phyloP scores from a whole-genome alignment of 2,329 filamentous ascomycete species.

The Cytospora piceicola region DNA sequence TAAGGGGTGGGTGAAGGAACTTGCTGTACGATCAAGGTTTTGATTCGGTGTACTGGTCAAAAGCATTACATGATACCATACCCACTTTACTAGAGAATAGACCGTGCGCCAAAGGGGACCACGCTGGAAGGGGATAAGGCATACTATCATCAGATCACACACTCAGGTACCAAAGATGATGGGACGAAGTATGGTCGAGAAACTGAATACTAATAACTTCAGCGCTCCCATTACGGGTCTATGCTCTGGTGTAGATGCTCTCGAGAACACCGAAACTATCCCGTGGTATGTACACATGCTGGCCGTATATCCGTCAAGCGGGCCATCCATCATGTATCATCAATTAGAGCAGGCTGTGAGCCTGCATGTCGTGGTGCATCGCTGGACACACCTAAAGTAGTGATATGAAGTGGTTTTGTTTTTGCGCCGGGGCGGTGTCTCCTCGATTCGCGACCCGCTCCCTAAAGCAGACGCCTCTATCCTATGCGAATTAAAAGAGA shows the following conservation, averaged over 20 bases:
- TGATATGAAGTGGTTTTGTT: conserved; percentile 5
- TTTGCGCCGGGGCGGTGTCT: conserved; percentile 37
- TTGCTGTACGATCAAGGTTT: neutral
- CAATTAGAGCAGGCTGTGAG: conserved; percentile 34
- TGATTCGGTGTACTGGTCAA: neutral
- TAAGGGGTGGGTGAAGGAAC: no score
- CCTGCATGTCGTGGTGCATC: conserved; percentile 25
- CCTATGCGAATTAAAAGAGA: conserved; percentile 25
- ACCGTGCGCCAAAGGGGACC: neutral
- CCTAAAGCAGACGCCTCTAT: conserved; percentile 38
- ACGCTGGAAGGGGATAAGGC: neutral
- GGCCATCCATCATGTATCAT: conserved; percentile 24
- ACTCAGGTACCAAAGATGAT: neutral
- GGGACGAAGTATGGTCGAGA: conserved; percentile 4
- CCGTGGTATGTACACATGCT: conserved; percentile 30
- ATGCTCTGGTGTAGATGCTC: conserved; percentile 28
- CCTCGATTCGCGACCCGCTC: conserved; percentile 40
- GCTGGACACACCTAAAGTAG: conserved; percentile 14
- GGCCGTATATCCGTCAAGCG: conserved; percentile 23
- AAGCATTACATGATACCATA: neutral
- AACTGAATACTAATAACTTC: conserved; percentile 17
- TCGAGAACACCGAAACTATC: conserved; percentile 45
- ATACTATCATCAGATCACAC: neutral
- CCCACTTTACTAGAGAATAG: neutral
- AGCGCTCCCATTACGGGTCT: conserved; percentile 25